Evolutionary conservation across 352 stramenopile genomes (phyloP).

Genomic region (Nothophytophthora sp.): DNA sequence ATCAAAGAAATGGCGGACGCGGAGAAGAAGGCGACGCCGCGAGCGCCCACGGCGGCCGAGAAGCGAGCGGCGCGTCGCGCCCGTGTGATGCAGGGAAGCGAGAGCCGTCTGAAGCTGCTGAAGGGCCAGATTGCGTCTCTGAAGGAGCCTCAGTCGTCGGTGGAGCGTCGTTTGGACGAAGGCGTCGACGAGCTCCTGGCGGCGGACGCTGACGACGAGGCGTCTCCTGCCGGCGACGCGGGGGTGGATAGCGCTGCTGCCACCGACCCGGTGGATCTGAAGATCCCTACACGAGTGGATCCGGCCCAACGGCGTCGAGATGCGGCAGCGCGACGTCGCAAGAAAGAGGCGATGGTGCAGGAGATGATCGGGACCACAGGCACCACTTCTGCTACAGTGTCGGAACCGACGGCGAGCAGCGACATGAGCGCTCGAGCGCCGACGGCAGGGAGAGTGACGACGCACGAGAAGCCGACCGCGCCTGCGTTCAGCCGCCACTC

Average conservation of each 20-base stretch:
- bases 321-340: conserved; percentile 52
- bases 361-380: conserved; percentile 38
- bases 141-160: conserved; percentile 31
- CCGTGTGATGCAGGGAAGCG: conserved; percentile 57
- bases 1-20: no score
- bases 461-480: conserved; percentile 6
- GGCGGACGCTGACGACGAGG: background rate
- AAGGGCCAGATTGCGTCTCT: conserved; percentile 66
- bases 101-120: conserved; percentile 67
- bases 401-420: background rate
- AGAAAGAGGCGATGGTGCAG: conserved; percentile 60
- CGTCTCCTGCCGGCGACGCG: background rate
- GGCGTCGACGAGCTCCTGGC: conserved; percentile 47
- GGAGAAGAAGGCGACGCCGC: conserved; percentile 5
- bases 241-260: background rate
- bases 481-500: conserved; percentile 56
- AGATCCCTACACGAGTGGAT: conserved; percentile 54
- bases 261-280: conserved; percentile 15
- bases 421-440: background rate
- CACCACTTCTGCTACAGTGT: no score
- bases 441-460: background rate
- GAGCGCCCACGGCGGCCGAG: conserved; percentile 40
- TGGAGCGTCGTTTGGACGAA: conserved; percentile 47
- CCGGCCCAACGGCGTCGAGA: conserved; percentile 70
- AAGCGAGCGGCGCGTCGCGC: conserved; percentile 69